These are phyloP conservation scores for Clathrus columnatus DNA, from an alignment of 768 basidiomycete species.

Conservation along the genomic window DNA sequence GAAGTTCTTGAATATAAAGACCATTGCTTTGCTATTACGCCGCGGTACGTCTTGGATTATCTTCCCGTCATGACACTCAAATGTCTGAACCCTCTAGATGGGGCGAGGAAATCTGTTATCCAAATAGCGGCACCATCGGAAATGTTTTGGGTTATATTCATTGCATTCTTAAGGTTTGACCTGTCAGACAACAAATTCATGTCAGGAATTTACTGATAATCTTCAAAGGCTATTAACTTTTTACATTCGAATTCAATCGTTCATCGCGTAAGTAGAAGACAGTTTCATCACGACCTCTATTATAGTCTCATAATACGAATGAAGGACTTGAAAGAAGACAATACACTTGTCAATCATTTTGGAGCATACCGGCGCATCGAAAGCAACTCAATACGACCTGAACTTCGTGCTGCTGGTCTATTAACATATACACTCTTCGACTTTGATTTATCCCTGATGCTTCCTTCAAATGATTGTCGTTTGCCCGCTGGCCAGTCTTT, in stretches of 20 bases:
- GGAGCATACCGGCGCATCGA: neutral
- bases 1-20: conserved; percentile 19
- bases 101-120: conserved; percentile 11
- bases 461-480: neutral
- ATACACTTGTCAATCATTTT: conserved; percentile 12
- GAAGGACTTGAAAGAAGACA: conserved; percentile 11
- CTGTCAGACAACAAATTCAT: neutral
- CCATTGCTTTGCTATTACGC: conserved; percentile 24
- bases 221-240: conserved; percentile 8
- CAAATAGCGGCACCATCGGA: conserved; percentile 9
- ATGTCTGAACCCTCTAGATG: neutral
- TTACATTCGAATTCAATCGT: conserved; percentile 11
- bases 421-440: neutral
- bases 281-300: neutral
- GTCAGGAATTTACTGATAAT: neutral
- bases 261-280: conserved; percentile 8
- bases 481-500: conserved; percentile 8
- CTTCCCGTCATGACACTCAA: neutral
- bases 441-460: neutral
- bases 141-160: conserved; percentile 11
- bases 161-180: neutral
- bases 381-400: neutral
- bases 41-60: conserved; percentile 14
- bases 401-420: neutral
- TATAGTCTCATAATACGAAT: neutral